Conservation (phyloP, 257 asterid genomes). For the Capsicum chinense region DNA sequence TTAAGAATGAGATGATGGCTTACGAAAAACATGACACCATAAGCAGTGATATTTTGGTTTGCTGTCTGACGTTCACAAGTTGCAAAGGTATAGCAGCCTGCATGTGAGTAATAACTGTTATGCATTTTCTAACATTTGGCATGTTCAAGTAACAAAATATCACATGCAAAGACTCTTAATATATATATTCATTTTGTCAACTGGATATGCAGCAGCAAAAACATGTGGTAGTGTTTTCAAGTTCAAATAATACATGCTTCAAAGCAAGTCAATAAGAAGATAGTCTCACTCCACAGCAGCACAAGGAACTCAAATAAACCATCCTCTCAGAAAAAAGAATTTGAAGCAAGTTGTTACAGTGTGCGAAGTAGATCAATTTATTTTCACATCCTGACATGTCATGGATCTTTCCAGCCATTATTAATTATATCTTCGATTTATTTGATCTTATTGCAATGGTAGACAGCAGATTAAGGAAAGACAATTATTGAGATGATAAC, state of each 20-base stretch:
- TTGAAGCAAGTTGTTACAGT: constrained; percentile 11
- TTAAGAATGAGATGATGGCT: constrained; percentile 37
- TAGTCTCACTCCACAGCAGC: background rate
- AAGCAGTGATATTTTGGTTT: constrained; percentile 80
- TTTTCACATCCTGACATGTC: constrained; percentile 11
- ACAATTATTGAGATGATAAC: background rate
- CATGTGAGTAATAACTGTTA: constrained; percentile 28
- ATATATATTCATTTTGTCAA: constrained; percentile 1
- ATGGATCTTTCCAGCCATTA: background rate
- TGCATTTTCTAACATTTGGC: constrained; percentile 6
- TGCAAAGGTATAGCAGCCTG: constrained; percentile 77
- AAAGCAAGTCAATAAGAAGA: background rate
- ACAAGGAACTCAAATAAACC: background rate
- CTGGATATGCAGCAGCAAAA: background rate
- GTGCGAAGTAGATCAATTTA: background rate
- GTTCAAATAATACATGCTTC: background rate
- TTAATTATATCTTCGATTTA: background rate
- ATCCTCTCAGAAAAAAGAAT: constrained; percentile 13
- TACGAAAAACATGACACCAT: constrained; percentile 82
- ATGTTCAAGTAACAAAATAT: background rate
- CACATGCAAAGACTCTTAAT: constrained; percentile 21
- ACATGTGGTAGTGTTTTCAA: background rate
- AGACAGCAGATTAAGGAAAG: constrained; percentile 1
- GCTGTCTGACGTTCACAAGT: constrained; percentile 63
- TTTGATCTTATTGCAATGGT: constrained; percentile 14